Conservation (phyloP, 129 eudicot species). For the Saussurea involucrata region DNA sequence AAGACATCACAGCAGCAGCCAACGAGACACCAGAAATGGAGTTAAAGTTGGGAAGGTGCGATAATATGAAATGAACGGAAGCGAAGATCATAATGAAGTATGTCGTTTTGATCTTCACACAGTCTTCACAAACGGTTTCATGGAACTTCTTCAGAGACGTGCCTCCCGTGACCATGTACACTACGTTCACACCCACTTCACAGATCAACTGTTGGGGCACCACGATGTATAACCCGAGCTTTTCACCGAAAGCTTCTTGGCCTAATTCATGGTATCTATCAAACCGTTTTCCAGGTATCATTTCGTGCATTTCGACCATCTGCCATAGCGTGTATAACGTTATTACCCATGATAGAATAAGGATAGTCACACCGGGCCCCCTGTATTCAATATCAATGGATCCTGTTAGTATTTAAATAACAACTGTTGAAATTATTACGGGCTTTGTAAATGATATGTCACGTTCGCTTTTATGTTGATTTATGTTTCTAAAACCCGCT, state of each 20-base stretch:
- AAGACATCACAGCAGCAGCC: constrained; percentile 82
- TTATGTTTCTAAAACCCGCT: too few relatives aligned
- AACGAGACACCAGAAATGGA: constrained; percentile 69
- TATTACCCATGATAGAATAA: constrained; percentile 68
- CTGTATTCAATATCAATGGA: constrained; percentile 26
- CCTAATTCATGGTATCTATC: constrained; percentile 82
- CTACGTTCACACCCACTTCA: constrained; percentile 67
- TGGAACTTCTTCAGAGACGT: constrained; percentile 52
- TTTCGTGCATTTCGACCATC: constrained; percentile 86
- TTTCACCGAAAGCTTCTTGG: constrained; percentile 73
- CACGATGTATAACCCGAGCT: constrained; percentile 63
- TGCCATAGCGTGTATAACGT: constrained; percentile 77
- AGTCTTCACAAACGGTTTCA: constrained; percentile 31
- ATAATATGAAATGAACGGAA: constrained; percentile 60
- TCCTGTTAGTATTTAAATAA: neutral
- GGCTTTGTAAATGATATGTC: neutral
- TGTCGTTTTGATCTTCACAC: constrained; percentile 40
- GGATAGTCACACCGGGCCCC: constrained; percentile 70
- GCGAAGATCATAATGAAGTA: constrained; percentile 71
- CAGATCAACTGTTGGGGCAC: constrained; percentile 68
- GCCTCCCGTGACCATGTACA: constrained; percentile 82
- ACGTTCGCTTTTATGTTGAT: neutral
- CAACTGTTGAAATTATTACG: neutral
- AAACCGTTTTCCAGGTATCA: constrained; percentile 70
- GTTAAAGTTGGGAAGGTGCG: constrained; percentile 80